These are phyloP conservation scores for Incumbomyces lentus DNA, from an alignment of 2,329 filamentous ascomycete species.

Conservation along the genomic window DNA sequence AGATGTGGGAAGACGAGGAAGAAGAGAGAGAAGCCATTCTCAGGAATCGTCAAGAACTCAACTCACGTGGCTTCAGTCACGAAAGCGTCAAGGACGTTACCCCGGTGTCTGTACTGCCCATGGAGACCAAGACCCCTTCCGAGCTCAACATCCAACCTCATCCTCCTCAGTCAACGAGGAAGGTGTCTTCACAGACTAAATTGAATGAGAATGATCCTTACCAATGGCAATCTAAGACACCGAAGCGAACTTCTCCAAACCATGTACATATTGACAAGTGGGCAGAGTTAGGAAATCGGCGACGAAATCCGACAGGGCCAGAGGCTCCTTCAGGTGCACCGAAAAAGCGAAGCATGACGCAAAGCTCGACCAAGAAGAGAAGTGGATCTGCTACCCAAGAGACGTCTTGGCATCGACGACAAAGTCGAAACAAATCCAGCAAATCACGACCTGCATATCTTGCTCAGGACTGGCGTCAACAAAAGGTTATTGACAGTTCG, in stretches of 20 bases:
- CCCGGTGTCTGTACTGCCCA: slow-evolving; percentile 41
- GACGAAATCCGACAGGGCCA: slow-evolving; percentile 51
- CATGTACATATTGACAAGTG: slow-evolving; percentile 62
- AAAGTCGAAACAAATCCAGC: slow-evolving; percentile 27
- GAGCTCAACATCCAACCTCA: slow-evolving; percentile 37
- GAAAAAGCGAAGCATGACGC: slow-evolving; percentile 34
- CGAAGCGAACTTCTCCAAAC: slow-evolving; percentile 53
- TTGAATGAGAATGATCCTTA: slow-evolving; percentile 46
- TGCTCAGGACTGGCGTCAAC: slow-evolving; percentile 38
- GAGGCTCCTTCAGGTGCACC: slow-evolving; percentile 19
- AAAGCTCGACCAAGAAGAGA: slow-evolving; percentile 32
- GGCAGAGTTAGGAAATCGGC: slow-evolving; percentile 74
- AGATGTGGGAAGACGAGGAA: slow-evolving; percentile 94
- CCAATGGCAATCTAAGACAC: slow-evolving; percentile 27
- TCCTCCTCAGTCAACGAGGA: slow-evolving; percentile 37
- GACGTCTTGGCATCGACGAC: slow-evolving; percentile 23
- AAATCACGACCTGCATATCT: slow-evolving; percentile 30
- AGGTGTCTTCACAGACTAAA: slow-evolving; percentile 41
- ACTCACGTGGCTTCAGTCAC: slow-evolving; percentile 69
- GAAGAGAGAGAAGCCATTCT: slow-evolving; percentile 55
- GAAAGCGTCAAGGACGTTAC: slow-evolving; percentile 50
- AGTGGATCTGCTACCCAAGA: slow-evolving; percentile 26
- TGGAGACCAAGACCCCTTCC: slow-evolving; percentile 45
- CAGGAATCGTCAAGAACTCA: slow-evolving; percentile 51
- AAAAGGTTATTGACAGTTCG: slow-evolving; percentile 24